Conservation (phyloP, 768 basidiomycete genomes). For the Astraeus odoratus region DNA sequence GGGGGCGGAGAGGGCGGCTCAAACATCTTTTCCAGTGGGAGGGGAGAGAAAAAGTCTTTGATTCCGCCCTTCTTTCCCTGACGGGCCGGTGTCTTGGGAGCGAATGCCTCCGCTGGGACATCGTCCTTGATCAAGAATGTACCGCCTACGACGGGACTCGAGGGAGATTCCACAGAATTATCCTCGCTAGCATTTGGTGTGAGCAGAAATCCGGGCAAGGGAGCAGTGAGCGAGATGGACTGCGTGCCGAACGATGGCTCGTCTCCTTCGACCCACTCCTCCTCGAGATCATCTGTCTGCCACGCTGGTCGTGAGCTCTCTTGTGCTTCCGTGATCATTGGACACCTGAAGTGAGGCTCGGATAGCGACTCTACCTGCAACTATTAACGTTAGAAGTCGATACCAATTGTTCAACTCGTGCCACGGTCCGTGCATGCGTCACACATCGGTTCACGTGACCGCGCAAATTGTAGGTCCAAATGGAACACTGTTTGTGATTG, state of each 20-base stretch:
- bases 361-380: background rate
- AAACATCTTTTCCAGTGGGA: conserved; percentile 87
- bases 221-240: conserved; percentile 54
- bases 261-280: conserved; percentile 79
- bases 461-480: conserved; percentile 13
- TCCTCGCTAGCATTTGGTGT: conserved; percentile 34
- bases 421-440: background rate
- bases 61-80: conserved; percentile 47
- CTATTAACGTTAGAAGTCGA: too few species aligned
- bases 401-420: background rate
- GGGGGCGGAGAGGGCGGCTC: conserved; percentile 83
- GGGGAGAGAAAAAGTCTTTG: conserved; percentile 83
- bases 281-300: conserved; percentile 86
- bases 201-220: conserved; percentile 42
- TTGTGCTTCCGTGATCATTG: conserved; percentile 7
- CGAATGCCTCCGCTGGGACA: conserved; percentile 43
- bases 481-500: conserved; percentile 12
- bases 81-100: conserved; percentile 61
- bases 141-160: conserved; percentile 38
- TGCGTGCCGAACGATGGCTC: conserved; percentile 36
- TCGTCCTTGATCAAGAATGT: conserved; percentile 77
- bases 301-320: conserved; percentile 49
- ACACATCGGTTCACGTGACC: conserved; percentile 23
- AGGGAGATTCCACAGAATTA: conserved; percentile 20
- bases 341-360: background rate